These are phyloP conservation scores for Achlya hypogyna DNA, from an alignment of 352 stramenopile species.

Conservation along the genomic window DNA sequence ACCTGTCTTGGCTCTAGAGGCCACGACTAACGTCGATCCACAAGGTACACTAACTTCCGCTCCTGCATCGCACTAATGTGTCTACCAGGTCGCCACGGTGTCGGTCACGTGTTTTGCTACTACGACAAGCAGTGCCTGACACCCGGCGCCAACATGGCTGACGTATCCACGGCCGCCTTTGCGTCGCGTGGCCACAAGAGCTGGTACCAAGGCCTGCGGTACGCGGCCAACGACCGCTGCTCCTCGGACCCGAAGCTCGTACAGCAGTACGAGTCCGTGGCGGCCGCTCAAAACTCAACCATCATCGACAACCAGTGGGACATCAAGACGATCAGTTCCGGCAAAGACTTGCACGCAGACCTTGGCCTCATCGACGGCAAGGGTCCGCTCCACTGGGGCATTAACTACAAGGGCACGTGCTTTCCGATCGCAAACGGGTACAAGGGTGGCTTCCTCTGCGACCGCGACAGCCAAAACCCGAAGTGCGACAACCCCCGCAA, in stretches of 20 bases:
- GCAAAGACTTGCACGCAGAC: background rate
- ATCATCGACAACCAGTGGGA: background rate
- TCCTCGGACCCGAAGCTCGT: constrained; percentile 22
- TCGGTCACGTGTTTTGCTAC: constrained; percentile 24
- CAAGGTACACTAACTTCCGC: no score
- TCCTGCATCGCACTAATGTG: background rate
- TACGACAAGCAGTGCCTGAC: constrained; percentile 37
- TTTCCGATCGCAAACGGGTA: constrained; percentile 55
- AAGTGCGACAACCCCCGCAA: constrained; percentile 38
- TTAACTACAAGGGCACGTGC: constrained; percentile 36
- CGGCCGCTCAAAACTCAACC: background rate
- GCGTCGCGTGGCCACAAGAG: constrained; percentile 28
- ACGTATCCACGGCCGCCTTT: constrained; percentile 42
- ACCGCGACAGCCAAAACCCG: constrained; percentile 49
- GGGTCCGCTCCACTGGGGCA: constrained; percentile 34
- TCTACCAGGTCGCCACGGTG: background rate
- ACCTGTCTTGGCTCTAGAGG: background rate
- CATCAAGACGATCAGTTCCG: background rate
- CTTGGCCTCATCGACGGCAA: constrained; percentile 19
- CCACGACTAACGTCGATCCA: background rate
- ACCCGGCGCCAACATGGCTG: constrained; percentile 41
- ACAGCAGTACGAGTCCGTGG: constrained; percentile 27
- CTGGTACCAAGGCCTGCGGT: constrained; percentile 52
- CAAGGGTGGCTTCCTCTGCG: constrained; percentile 49
- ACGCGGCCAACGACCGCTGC: constrained; percentile 52